These are phyloP conservation scores for Fistulifera pelliculosa DNA, from an alignment of 108 stramenopile genomes.

Conservation along the genomic window DNA sequence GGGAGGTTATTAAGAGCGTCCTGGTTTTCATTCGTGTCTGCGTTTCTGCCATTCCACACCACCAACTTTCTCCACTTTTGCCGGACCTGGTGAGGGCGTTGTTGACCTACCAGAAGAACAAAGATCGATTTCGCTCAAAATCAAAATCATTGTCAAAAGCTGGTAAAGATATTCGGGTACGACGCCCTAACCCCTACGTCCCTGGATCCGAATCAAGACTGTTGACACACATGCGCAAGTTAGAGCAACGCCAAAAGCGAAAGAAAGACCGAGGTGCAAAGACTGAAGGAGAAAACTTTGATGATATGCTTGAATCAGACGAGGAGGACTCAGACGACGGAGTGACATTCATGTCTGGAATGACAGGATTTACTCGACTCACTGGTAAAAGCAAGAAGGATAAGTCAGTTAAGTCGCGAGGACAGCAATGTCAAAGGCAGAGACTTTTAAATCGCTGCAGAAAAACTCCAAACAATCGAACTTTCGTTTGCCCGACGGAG, in stretches of 20 bases:
- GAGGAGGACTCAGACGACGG: slow-evolving; percentile 87
- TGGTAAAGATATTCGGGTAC: slow-evolving; percentile 79
- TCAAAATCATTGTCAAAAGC: slow-evolving; percentile 90
- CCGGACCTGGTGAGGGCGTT: slow-evolving; percentile 70
- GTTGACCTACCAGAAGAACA: slow-evolving; percentile 71
- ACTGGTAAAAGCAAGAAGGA: slow-evolving; percentile 20
- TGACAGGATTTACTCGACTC: slow-evolving; percentile 53
- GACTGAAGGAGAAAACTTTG: slow-evolving; percentile 31
- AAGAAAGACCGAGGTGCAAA: slow-evolving; percentile 36
- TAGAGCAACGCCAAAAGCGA: slow-evolving; percentile 50
- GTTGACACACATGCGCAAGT: slow-evolving; percentile 83
- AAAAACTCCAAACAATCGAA: slow-evolving; percentile 1
- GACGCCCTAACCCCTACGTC: slow-evolving; percentile 62
- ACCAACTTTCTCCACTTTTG: slow-evolving; percentile 58
- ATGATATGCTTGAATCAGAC: slow-evolving; percentile 76
- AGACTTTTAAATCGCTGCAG: neutral
- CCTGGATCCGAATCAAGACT: slow-evolving; percentile 76
- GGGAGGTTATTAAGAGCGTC: slow-evolving; percentile 87
- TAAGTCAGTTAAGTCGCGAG: slow-evolving; percentile 16
- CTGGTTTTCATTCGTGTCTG: slow-evolving; percentile 83
- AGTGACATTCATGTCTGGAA: slow-evolving; percentile 57
- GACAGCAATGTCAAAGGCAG: slow-evolving; percentile 22
- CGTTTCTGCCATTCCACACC: slow-evolving; percentile 60
- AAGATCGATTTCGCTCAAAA: slow-evolving; percentile 85
- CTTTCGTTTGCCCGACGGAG: slow-evolving; percentile 51